phyloP scores from a whole-genome alignment of 371 early-diverging fungal species.

The Cokeromyces recurvatus region DNA sequence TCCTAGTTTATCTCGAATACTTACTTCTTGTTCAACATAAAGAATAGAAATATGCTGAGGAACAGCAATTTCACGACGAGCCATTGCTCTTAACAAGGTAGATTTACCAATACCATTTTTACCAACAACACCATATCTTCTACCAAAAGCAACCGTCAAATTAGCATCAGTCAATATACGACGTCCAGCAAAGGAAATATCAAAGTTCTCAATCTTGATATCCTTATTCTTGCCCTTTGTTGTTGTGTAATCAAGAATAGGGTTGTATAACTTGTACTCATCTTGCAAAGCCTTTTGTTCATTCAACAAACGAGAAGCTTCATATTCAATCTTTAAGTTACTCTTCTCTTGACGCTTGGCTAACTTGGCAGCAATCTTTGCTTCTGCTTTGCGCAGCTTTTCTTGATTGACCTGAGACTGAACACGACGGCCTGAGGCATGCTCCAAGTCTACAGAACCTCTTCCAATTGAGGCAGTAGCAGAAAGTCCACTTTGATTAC shows the following conservation, averaged over 20 bases:
- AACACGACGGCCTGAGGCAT: slow-evolving; percentile 61
- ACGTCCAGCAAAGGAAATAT: slow-evolving; percentile 92
- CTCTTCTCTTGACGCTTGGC: slow-evolving; percentile 75
- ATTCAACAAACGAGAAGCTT: slow-evolving; percentile 76
- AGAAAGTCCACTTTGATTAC: slow-evolving; percentile 47
- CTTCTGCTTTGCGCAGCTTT: slow-evolving; percentile 92
- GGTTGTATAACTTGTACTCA: slow-evolving; percentile 70
- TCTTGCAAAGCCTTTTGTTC: slow-evolving; percentile 67
- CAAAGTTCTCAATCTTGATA: slow-evolving; percentile 93
- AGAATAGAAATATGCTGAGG: slow-evolving; percentile 88
- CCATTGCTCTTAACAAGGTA: slow-evolving; percentile 91
- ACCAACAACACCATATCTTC: slow-evolving; percentile 96
- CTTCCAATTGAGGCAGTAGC: slow-evolving; percentile 48
- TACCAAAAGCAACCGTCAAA: slow-evolving; percentile 81
- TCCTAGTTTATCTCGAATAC: too few relatives aligned
- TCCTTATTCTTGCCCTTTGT: slow-evolving; percentile 89
- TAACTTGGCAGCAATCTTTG: slow-evolving; percentile 85
- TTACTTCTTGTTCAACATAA: slow-evolving; percentile 96
- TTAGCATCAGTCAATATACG: slow-evolving; percentile 87
- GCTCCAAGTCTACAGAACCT: slow-evolving; percentile 60
- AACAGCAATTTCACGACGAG: slow-evolving; percentile 83
- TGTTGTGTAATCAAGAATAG: slow-evolving; percentile 80
- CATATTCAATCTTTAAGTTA: slow-evolving; percentile 57
- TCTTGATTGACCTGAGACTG: slow-evolving; percentile 86
- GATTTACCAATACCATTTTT: slow-evolving; percentile 99